Percentiles rank a stretch among this genome's conserved stretches.
Conservation (phyloP, 495 filamentous ascomycete genomes). For the Daldinia grandis region DNA sequence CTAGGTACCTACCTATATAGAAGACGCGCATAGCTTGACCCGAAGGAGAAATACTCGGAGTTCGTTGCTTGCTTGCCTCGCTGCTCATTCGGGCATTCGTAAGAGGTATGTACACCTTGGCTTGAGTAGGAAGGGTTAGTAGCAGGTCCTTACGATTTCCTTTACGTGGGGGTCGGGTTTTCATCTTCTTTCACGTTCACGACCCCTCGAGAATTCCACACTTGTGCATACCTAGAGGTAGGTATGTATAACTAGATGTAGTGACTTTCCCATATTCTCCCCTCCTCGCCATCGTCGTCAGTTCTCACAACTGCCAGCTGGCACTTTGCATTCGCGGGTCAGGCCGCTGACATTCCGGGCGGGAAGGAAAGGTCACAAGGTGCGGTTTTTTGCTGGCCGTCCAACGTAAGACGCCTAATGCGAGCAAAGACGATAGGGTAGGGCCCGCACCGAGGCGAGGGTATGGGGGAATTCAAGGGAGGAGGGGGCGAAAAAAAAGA, state of each 20-base stretch:
- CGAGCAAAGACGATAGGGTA: conserved; percentile 15
- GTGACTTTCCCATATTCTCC: not conserved
- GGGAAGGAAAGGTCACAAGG: conserved; percentile 36
- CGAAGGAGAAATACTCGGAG: not conserved
- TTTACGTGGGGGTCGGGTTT: not conserved
- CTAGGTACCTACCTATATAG: no score
- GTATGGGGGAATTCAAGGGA: not conserved
- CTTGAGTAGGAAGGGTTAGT: conserved; percentile 1
- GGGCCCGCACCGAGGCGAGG: conserved; percentile 19
- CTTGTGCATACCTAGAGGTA: not conserved
- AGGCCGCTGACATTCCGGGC: conserved; percentile 37
- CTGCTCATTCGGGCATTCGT: not conserved
- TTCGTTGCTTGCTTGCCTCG: not conserved
- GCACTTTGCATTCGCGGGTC: conserved; percentile 39
- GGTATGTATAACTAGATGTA: not conserved
- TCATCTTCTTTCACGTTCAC: not conserved
- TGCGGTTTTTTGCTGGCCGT: conserved; percentile 31
- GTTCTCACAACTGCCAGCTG: conserved; percentile 35
- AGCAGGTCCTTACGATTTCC: not conserved
- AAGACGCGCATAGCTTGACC: not conserved
- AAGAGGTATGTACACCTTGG: not conserved
- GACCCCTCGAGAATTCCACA: not conserved
- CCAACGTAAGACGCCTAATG: conserved; percentile 39
- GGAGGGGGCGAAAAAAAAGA: not conserved
- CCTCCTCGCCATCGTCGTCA: not conserved